phyloP scores from a whole-genome alignment of 2,329 filamentous ascomycete genomes.

The Aspergillus pseudonomiae region DNA sequence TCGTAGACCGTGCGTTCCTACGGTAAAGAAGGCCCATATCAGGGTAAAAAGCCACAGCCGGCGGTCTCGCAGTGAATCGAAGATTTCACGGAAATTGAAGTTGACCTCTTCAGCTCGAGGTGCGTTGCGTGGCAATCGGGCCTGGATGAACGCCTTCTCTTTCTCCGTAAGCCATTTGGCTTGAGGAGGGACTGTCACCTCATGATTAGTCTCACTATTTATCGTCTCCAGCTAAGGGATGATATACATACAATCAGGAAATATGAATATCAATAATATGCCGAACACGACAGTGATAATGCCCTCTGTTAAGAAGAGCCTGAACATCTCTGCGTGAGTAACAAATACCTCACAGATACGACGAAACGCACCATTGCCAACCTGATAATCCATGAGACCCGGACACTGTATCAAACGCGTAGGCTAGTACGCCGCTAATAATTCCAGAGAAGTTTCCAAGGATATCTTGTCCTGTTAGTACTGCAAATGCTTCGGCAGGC shows the following conservation, averaged over 20 bases:
- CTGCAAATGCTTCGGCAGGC: constrained; percentile 18
- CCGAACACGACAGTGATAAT: constrained; percentile 27
- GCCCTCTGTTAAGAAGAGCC: constrained; percentile 28
- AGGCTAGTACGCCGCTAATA: constrained; percentile 49
- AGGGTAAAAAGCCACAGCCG: constrained; percentile 51
- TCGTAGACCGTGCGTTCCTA: constrained; percentile 48
- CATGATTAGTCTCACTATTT: neutral
- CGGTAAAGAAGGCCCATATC: constrained; percentile 52
- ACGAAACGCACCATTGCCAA: constrained; percentile 28
- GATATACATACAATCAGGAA: constrained; percentile 54
- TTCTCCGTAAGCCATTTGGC: constrained; percentile 51
- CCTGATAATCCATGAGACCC: constrained; percentile 36
- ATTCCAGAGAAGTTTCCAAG: constrained; percentile 47
- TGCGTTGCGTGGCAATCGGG: constrained; percentile 47
- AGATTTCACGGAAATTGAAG: constrained; percentile 45
- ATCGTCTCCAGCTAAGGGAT: neutral
- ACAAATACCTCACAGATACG: neutral
- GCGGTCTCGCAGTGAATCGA: constrained; percentile 43
- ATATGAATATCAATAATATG: constrained; percentile 30
- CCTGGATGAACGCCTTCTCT: constrained; percentile 55
- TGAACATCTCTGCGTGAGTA: neutral
- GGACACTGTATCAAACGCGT: constrained; percentile 46
- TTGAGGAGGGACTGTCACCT: constrained; percentile 41
- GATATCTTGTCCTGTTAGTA: constrained; percentile 32
- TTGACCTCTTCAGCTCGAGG: constrained; percentile 45